Base-by-base conservation (phyloP, 1,284 basidiomycete species). In the Pyrrhoderma noxium region DNA sequence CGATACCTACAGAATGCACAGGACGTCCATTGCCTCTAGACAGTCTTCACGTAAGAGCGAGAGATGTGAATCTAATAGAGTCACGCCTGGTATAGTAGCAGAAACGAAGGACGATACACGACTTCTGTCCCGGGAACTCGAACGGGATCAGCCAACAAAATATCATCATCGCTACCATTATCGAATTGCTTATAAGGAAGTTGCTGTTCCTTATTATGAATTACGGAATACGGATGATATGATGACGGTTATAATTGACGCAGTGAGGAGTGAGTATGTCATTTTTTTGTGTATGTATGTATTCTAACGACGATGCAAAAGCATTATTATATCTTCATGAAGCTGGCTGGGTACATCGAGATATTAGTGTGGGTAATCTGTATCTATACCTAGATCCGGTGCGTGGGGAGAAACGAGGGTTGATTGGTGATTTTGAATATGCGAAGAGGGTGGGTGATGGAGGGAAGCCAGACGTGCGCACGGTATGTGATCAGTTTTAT, bases 311-410 rank as follows among this genome's bases (percentile, higher is more conserved):
- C 11, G 5, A 5, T 11, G 5, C 27, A 5, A 31, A 5, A 31
- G 27, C 11, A 5, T 11, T 31, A 5, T 5, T 5, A 31, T 11
- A 31, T 3, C 18, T 49, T 25, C 36, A 37, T 41, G 22, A 38
- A 39, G 37, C 25, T 21, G 18, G 16, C 18, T 49, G 47, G 47
- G 47, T 49, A 18, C 47, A 49, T 23, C 47, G 47, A 1, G 47
- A 49, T 14, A 38, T 49, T 16, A 49, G 47, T 14, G 18, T 27
- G 2, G 47, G 47, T 7, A 49, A 49, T 27, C 21, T 49, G 31
- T 40, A 49, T n/a, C 19, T 23, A 21, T 40, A 41, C 23, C 5
- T 11, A 5, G 27, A 31, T 31, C 27, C 27, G 7, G 11, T 31
- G 11, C 5, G 7, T 31, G 27, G 9, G 16, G 19, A 25, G 4